These are phyloP conservation scores for Sarcodon aspratus DNA, from an alignment of 768 basidiomycete genomes.

Conservation along the genomic window DNA sequence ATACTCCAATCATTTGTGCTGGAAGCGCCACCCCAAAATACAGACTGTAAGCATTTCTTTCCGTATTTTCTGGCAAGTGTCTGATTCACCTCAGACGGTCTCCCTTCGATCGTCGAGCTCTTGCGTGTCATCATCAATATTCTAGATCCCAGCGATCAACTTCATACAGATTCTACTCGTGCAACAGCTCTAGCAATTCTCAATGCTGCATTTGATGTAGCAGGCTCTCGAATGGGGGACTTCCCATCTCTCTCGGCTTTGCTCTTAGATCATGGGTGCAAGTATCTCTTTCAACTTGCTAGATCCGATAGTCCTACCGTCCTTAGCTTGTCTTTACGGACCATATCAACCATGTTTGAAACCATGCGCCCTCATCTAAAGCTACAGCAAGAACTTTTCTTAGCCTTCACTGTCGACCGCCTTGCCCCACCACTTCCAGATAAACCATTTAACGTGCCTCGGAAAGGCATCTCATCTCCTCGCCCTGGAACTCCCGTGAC, in stretches of 20 bases:
- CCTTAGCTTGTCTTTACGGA: slow-evolving; percentile 70
- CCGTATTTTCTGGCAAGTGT: not conserved
- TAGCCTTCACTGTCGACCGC: slow-evolving; percentile 89
- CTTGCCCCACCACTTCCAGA: slow-evolving; percentile 46
- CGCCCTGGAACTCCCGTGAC: slow-evolving; percentile 18
- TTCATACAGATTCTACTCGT: slow-evolving; percentile 94
- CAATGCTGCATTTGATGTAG: slow-evolving; percentile 78
- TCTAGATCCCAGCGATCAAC: slow-evolving; percentile 86
- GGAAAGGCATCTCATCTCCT: slow-evolving; percentile 12
- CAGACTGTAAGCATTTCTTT: not conserved
- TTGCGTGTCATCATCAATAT: slow-evolving; percentile 92
- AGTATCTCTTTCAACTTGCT: slow-evolving; percentile 93
- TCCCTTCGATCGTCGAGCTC: slow-evolving; percentile 87
- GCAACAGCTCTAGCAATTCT: slow-evolving; percentile 80
- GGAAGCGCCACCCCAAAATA: not conserved
- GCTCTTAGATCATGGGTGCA: slow-evolving; percentile 84
- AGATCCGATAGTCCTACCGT: slow-evolving; percentile 79
- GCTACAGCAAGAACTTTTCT: slow-evolving; percentile 89
- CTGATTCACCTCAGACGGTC: slow-evolving; percentile 46
- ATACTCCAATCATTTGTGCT: not conserved
- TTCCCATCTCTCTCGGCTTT: slow-evolving; percentile 73
- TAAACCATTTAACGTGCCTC: slow-evolving; percentile 7
- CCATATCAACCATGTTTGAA: slow-evolving; percentile 80
- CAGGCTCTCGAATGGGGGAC: slow-evolving; percentile 61
- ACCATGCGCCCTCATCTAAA: slow-evolving; percentile 82